Evolutionary conservation across 2,329 filamentous ascomycete species (phyloP), one percentile per base, ranked within the genome.

Genomic region (Fusarium sp.): DNA sequence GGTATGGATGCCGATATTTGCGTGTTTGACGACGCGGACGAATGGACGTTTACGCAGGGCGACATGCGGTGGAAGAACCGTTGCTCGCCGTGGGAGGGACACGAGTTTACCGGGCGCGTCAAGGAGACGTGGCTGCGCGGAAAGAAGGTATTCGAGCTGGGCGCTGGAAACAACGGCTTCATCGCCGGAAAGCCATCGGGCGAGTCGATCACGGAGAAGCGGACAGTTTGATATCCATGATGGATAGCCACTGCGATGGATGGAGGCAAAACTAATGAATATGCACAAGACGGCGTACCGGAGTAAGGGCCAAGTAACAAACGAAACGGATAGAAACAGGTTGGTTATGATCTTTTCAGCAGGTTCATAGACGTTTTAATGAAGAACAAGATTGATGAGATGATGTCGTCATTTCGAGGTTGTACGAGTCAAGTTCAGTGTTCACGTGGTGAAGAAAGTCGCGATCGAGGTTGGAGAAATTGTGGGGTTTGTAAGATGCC

Each of bases 1-100:
- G 96, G 96, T 0, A 93, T 95, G 83, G 96, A 98, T 82, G 96
- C 93, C 1, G 96, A 98, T 80, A 88, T 98, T 50, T 97, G 94
- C 77, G 92, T 98, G 18, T 98, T 98, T 81, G 96, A 98, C 80
- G 95, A 97, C 73, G 85, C 88, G n/a, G 91, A 91, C 25, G 88
- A 89, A 76, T 99, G 96, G 88, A 88, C 91, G 27, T 91, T 97
- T 62, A 85, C 90, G 67, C 87, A 89, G 20, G 91, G 89, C 70
- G 94, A 95, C 59, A 97, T 99, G 95, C 89, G 97, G 75, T 99
- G 97, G 89, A 92, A 95, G 83, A 98, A 98, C 83, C 94, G 95
- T 80, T 95, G 95, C 86, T 95, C 92, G 66, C 95, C 95, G 0
- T 98, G 97, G 88, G 93, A 98, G 81, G 94, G 94, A 22, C 93